Base-by-base conservation (phyloP, 164 flowering plant genomes). In the Magnolia kwangsiensis region DNA sequence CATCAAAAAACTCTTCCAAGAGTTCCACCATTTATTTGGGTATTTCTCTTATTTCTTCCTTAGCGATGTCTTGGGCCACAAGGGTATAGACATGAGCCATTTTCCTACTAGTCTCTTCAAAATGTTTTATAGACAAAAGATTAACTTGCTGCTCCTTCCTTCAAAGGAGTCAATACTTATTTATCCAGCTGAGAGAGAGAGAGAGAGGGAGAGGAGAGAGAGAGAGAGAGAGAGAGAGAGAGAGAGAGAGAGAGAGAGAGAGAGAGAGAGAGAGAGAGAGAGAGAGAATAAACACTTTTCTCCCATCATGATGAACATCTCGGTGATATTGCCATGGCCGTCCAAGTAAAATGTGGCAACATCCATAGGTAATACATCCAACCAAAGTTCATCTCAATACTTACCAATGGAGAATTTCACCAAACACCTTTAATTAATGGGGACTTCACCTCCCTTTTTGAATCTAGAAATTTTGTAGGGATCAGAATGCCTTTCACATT, bases 381-480 rank as follows among this genome's bases (percentile, higher is more conserved):
- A 69, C 51, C 55, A 18, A 49, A 69, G 18, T n/a, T 69, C 72
- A 69, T 49, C 72, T 3, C 49, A 18, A 49, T 69, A 45, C 51
- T 69, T 49, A 6, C 21, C 51, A 49, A 49, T 69, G 20, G 55
- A 69, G 20, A 69, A 69, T 49, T n/a, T 37, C 20, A 69, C 20
- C 58, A 69, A 29, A 18, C 18, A 69, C 4, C 58, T 69, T n/a
- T 37, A 4, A 6, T 8, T n/a, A 19, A n/a, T 20, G 1, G 19
- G 21, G 14, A 37, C 72, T 69, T 2, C 21, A 37, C 71, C 49
- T 45, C 21, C 20, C 49, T 69, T 49, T 49, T n/a, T 69, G 55
- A 68, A 55, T 64, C 51, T 68, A 24, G 65, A 67, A 13, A 67
- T 51, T 49, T 67, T 75, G 72, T 68, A 27, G 29, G 29, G 65